A percentile compares a stretch with the other conserved stretches of the same genome.
phyloP scores from a whole-genome alignment of 2,329 filamentous ascomycete species.

The Dothiorella sarmentorum region DNA sequence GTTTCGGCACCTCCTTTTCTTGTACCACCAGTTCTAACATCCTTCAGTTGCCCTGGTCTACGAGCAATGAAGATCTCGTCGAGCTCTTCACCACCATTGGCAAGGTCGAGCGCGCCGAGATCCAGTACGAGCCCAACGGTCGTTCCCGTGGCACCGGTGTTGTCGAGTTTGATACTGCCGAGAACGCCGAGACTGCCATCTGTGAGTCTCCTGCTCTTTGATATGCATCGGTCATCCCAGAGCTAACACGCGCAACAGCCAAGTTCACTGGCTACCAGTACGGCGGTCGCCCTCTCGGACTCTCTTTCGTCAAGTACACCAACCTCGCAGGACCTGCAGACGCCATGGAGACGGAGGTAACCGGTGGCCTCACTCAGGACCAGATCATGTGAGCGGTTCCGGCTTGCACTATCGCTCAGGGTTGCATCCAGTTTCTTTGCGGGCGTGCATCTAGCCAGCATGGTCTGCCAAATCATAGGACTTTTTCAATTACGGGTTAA shows the following conservation, averaged over 20 bases:
- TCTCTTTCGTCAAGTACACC: slow-evolving; percentile 91
- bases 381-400: slow-evolving; percentile 79
- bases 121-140: slow-evolving; percentile 96
- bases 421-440: slow-evolving; percentile 14
- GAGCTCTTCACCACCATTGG: slow-evolving; percentile 98
- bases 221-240: neutral
- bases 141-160: slow-evolving; percentile 93
- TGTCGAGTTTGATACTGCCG: slow-evolving; percentile 81
- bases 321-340: slow-evolving; percentile 60
- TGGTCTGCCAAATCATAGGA: slow-evolving; percentile 9
- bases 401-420: slow-evolving; percentile 1
- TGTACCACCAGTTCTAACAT: slow-evolving; percentile 30
- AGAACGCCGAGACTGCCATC: slow-evolving; percentile 90
- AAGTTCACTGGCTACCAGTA: slow-evolving; percentile 99
- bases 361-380: slow-evolving; percentile 79
- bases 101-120: slow-evolving; percentile 97
- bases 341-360: slow-evolving; percentile 75
- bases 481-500: slow-evolving; percentile 9
- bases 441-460: slow-evolving; percentile 12
- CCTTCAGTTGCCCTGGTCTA: slow-evolving; percentile 88
- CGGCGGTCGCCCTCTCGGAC: slow-evolving; percentile 85
- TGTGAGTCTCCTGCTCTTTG: slow-evolving; percentile 41
- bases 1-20: slow-evolving; percentile 38
- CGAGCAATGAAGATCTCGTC: slow-evolving; percentile 94
- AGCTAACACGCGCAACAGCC: slow-evolving; percentile 47